phyloP scores from a whole-genome alignment of 768 basidiomycete genomes.

The Suillus discolor region DNA sequence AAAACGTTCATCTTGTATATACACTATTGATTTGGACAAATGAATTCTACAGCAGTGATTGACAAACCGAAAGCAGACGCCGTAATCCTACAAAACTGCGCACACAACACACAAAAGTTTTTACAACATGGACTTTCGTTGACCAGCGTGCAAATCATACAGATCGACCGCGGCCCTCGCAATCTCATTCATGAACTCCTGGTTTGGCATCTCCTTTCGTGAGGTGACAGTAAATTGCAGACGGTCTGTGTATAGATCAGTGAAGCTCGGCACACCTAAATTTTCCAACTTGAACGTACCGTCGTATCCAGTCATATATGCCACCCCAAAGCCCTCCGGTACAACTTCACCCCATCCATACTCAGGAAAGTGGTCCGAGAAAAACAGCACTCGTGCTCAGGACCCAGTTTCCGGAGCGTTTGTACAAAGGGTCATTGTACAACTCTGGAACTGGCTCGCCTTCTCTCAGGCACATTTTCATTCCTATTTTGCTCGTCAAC shows the following conservation, averaged over 20 bases:
- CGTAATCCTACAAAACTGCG: neutral
- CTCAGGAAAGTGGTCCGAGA: conserved; percentile 78
- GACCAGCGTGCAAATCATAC: conserved; percentile 53
- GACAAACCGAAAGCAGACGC: neutral
- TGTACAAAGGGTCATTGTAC: conserved; percentile 75
- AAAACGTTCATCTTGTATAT: too few relatives aligned
- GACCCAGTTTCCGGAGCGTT: conserved; percentile 79
- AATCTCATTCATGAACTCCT: conserved; percentile 72
- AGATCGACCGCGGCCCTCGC: conserved; percentile 66
- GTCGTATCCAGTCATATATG: conserved; percentile 91
- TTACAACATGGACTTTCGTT: conserved; percentile 41
- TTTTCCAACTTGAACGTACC: conserved; percentile 43
- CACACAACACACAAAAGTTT: neutral
- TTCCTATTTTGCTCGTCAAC: conserved; percentile 43
- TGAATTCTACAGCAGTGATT: neutral
- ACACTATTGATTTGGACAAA: neutral
- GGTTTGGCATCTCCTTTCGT: conserved; percentile 81
- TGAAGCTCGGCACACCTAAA: neutral
- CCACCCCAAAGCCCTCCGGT: conserved; percentile 91
- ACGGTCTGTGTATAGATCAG: conserved; percentile 51
- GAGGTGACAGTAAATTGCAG: conserved; percentile 90
- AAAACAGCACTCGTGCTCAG: conserved; percentile 89
- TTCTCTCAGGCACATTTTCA: conserved; percentile 65
- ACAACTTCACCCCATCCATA: conserved; percentile 98
- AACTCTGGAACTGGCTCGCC: conserved; percentile 69